Base-by-base conservation (phyloP, 2,329 filamentous ascomycete species). In the Xylariaceae sp. region DNA sequence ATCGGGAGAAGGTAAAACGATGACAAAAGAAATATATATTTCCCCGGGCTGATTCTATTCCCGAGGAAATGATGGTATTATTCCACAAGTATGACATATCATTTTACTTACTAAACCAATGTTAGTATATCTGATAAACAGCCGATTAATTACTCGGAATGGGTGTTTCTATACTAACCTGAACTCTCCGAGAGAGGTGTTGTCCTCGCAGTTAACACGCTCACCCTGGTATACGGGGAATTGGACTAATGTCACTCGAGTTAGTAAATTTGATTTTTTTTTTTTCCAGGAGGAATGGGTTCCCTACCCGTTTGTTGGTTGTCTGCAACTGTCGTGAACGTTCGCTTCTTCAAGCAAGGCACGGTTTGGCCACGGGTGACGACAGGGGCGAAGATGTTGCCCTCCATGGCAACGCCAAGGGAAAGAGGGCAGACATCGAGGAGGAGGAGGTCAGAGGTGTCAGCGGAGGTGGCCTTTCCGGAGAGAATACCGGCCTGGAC, bases 401-500 rank as follows among this genome's bases (percentile, higher is more conserved):
- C 92, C 79, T 97, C 93, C 93, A 97, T 98, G 67, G 92, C 93
- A 59, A 98, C 92, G 86, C 93, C 93, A 23, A 98, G 87, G 53
- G 90, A 95, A 54, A 98, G 86, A 60, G 93, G 93, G 64, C 91
- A 85, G 64, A 98, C 93, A 73, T 98, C 93, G 65, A 98, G 82
- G 54, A 98, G 85, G 54, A 98, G 85, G 57, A 98, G 86, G 70
- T 97, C 93, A 53, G 86, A 80, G 52, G 92, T 96, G 66, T 97
- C 93, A 61, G 89, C 89, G 39, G 90, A 95, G 57, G 88, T 93
- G 61, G 93, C 93, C 85, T 96, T 95, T 70, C 93, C 93, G 49
- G 92, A 96, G 57, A 98, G 85, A 70, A 98, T 96, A 83, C 91
- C 93, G 59, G 93, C 93, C 79, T 98, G 93, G 53, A 98, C 92